Percentiles rank a stretch among this genome's conserved stretches.
Conservation (phyloP, 129 eudicot species). For the carrot (Daucus carota) region DNA sequence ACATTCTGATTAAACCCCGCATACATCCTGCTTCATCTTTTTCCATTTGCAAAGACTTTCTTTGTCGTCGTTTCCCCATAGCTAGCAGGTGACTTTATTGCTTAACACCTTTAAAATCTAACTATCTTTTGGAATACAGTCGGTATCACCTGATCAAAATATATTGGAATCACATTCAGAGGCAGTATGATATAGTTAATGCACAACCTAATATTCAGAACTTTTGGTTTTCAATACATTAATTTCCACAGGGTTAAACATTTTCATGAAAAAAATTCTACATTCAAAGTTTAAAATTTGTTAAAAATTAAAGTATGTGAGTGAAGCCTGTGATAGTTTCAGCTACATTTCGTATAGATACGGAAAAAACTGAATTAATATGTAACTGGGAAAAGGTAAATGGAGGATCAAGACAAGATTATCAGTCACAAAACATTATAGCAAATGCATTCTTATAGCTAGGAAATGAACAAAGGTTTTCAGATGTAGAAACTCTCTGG, state of each 20-base stretch:
- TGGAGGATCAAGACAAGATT: background rate
- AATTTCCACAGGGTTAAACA: background rate
- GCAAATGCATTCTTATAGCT: background rate
- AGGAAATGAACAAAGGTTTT: background rate
- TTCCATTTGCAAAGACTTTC: conserved; percentile 32
- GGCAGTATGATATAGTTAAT: too few species aligned
- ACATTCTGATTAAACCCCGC: conserved; percentile 54
- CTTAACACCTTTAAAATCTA: conserved; percentile 10
- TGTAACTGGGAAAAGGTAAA: background rate
- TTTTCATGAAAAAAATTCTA: background rate
- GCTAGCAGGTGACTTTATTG: background rate
- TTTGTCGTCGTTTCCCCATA: conserved; percentile 63
- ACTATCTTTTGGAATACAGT: conserved; percentile 6
- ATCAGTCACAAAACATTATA: background rate
- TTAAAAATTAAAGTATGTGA: background rate
- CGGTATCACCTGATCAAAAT: conserved; percentile 19
- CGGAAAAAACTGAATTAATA: background rate
- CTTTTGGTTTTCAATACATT: background rate
- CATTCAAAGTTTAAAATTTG: background rate
- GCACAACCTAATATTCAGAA: background rate
- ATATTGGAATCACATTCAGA: conserved; percentile 4
- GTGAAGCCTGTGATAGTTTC: background rate
- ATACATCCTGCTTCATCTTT: conserved; percentile 73
- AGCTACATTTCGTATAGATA: background rate
- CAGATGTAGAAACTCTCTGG: background rate